Conservation (phyloP, 371 early-diverging fungal genomes). For the Mucor mucedo region DNA sequence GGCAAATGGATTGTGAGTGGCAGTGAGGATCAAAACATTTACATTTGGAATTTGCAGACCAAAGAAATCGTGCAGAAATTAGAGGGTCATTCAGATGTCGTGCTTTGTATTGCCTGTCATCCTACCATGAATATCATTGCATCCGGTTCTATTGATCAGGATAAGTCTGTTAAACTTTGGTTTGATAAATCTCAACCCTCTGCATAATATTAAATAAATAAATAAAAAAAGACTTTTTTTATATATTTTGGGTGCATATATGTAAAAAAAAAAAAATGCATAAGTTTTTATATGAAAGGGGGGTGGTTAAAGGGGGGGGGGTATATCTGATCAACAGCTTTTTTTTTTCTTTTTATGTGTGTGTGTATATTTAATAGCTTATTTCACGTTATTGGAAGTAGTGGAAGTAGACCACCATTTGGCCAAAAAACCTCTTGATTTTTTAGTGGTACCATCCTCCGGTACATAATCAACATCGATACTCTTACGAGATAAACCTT, state of each 20-base stretch:
- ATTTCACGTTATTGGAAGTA: constrained; percentile 6
- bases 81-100: constrained; percentile 92
- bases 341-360: not conserved
- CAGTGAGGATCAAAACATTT: constrained; percentile 90
- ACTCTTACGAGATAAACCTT: constrained; percentile 33
- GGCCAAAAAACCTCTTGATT: constrained; percentile 24
- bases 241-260: not conserved
- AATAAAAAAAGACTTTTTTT: not conserved
- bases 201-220: constrained; percentile 9
- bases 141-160: constrained; percentile 90
- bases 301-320: not conserved
- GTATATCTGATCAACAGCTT: constrained; percentile 6
- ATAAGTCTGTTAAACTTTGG: constrained; percentile 92
- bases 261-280: not conserved
- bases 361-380: not conserved
- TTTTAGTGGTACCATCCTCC: constrained; percentile 5
- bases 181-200: constrained; percentile 56
- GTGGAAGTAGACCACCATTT: constrained; percentile 32
- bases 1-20: constrained; percentile 97
- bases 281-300: not conserved
- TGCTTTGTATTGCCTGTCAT: constrained; percentile 93
- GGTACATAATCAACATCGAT: constrained; percentile 19
- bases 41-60: constrained; percentile 96
- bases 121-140: constrained; percentile 95
- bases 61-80: constrained; percentile 92